Conservation (phyloP, 306 rosid species). For the Glycine latifolia region DNA sequence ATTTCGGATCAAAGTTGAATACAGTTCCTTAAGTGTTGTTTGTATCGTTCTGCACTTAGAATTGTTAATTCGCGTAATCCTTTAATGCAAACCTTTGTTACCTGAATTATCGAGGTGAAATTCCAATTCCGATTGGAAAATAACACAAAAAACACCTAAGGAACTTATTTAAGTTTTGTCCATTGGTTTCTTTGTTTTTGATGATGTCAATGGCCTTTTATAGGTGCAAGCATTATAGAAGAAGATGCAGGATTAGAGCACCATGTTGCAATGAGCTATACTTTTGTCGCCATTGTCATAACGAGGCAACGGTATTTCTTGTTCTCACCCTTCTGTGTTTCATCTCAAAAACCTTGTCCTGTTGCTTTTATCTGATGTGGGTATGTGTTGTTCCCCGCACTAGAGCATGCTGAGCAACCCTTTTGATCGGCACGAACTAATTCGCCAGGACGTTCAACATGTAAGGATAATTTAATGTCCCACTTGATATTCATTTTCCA, state of each 20-base stretch:
- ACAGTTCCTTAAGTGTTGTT: neutral
- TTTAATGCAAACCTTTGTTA: neutral
- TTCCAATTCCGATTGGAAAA: neutral
- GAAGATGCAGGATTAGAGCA: slow-evolving; percentile 93
- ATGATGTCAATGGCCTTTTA: neutral
- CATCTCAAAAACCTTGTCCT: slow-evolving; percentile 21
- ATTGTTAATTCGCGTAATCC: neutral
- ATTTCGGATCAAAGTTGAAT: neutral
- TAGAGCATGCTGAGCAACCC: slow-evolving; percentile 75
- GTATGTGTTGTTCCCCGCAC: slow-evolving; percentile 23
- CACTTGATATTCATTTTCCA: slow-evolving; percentile 26
- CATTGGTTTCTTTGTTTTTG: slow-evolving; percentile 1
- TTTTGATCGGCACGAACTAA: slow-evolving; percentile 80
- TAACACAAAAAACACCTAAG: neutral
- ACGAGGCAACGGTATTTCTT: slow-evolving; percentile 72
- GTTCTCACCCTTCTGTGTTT: neutral
- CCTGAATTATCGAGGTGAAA: neutral
- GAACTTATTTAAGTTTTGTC: neutral
- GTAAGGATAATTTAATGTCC: slow-evolving; percentile 49
- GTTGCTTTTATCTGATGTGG: slow-evolving; percentile 49
- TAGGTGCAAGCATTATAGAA: slow-evolving; percentile 93
- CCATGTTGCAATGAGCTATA: slow-evolving; percentile 97
- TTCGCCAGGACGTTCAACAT: slow-evolving; percentile 74
- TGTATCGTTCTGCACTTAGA: neutral
- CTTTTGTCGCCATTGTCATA: slow-evolving; percentile 94